Evolutionary conservation across 495 filamentous ascomycete species (phyloP).

Genomic region (Podospora fimiseda): DNA sequence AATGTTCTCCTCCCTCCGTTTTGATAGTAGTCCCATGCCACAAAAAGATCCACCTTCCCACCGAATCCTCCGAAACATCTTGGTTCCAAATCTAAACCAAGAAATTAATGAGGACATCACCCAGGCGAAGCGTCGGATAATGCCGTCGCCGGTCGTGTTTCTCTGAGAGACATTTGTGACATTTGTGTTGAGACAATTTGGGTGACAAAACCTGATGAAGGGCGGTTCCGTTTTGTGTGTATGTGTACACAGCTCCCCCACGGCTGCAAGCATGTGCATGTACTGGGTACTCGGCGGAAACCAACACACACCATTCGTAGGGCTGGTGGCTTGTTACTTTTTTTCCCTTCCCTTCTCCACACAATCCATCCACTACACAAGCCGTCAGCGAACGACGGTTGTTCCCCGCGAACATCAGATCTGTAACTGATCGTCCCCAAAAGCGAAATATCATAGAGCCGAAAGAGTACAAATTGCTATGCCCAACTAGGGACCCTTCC

Average conservation of each 20-base stretch:
- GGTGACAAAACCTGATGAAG: background rate
- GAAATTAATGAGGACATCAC: background rate
- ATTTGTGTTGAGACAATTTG: too few species aligned
- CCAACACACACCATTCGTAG: conserved; percentile 5
- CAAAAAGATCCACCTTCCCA: background rate
- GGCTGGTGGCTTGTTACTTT: conserved; percentile 12
- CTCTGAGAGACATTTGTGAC: too few species aligned
- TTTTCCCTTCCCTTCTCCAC: conserved; percentile 5
- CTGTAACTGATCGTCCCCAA: too few species aligned
- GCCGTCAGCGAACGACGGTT: too few species aligned
- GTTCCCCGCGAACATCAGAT: too few species aligned
- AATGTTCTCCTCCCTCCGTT: conserved; percentile 10
- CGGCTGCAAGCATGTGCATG: background rate
- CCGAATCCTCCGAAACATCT: background rate
- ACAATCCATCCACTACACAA: too few species aligned
- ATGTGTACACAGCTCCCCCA: background rate
- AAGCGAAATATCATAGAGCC: background rate
- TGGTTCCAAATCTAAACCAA: background rate
- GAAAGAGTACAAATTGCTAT: background rate
- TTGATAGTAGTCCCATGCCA: background rate
- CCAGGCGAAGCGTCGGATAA: background rate
- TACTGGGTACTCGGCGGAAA: background rate
- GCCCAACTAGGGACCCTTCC: background rate
- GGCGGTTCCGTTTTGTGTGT: background rate
- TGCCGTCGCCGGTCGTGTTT: background rate